Conservation (phyloP, 225 moss, liverwort and hornwort genomes). For the Bryoerythrophyllum caledonicum region DNA sequence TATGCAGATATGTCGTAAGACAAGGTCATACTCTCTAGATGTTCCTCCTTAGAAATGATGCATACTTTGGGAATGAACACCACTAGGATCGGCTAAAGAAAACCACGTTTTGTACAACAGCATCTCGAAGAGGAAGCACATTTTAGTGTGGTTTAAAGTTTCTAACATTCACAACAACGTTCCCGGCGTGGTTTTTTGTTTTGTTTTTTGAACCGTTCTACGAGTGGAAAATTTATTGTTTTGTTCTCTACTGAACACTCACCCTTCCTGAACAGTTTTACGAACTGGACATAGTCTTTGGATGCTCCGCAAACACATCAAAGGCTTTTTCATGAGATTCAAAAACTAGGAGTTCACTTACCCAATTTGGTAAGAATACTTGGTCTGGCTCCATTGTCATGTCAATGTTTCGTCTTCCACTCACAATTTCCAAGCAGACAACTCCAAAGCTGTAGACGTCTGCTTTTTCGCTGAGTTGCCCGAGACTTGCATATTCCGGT, state of each 20-base stretch:
- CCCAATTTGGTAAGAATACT: not conserved
- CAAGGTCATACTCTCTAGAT: too few species aligned
- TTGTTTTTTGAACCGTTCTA: too few species aligned
- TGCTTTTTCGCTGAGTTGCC: conserved; percentile 2
- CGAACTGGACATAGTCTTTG: not conserved
- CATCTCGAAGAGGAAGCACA: too few species aligned
- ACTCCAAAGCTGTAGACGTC: not conserved
- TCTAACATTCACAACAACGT: too few species aligned
- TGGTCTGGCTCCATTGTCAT: not conserved
- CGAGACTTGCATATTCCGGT: not conserved
- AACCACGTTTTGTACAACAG: too few species aligned
- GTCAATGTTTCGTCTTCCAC: not conserved
- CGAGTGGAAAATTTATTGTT: not conserved
- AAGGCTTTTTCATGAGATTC: not conserved
- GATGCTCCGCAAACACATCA: not conserved
- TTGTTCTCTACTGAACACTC: not conserved
- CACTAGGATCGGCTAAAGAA: too few species aligned
- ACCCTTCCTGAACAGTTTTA: not conserved
- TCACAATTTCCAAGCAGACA: not conserved
- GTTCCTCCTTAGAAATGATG: not conserved
- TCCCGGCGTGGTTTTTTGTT: too few species aligned
- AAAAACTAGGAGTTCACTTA: not conserved
- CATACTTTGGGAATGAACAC: not conserved
- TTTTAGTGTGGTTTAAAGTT: too few species aligned
- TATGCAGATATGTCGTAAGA: not conserved